Evolutionary conservation across 2,329 filamentous ascomycete species (phyloP).

Genomic region (Calonectria montana): DNA sequence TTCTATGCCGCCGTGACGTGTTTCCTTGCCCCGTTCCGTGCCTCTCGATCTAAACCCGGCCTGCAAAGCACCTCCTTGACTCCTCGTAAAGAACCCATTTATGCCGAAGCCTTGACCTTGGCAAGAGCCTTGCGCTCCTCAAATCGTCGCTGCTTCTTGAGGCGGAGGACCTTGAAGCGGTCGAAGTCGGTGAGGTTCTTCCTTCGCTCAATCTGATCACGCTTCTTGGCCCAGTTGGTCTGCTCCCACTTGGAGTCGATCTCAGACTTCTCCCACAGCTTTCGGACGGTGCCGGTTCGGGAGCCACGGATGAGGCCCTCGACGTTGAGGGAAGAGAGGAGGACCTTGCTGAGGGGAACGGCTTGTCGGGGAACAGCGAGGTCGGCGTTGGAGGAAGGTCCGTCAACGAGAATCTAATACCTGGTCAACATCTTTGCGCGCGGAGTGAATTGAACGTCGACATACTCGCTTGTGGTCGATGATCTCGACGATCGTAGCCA

Average conservation of each 20-base stretch:
- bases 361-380: constrained; percentile 88
- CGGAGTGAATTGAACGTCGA: constrained; percentile 48
- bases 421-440: constrained; percentile 41
- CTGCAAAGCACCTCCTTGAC: constrained; percentile 47
- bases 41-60: constrained; percentile 52
- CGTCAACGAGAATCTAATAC: constrained; percentile 90
- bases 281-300: constrained; percentile 85
- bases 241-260: constrained; percentile 94
- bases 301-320: constrained; percentile 86
- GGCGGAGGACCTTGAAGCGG: constrained; percentile 99
- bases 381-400: constrained; percentile 84
- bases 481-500: constrained; percentile 97
- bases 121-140: constrained; percentile 97
- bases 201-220: constrained; percentile 85
- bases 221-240: constrained; percentile 95
- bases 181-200: constrained; percentile 97
- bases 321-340: constrained; percentile 91
- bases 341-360: constrained; percentile 82
- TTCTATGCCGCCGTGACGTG: constrained; percentile 56
- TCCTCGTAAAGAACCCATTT: constrained; percentile 58
- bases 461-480: constrained; percentile 99
- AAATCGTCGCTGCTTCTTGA: constrained; percentile 99
- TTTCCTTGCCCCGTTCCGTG: constrained; percentile 51
- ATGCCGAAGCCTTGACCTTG: constrained; percentile 88
- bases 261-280: constrained; percentile 89